These are phyloP conservation scores for Ceratocystis cubensis DNA, from an alignment of 2,329 filamentous ascomycete species.

Conservation along the genomic window DNA sequence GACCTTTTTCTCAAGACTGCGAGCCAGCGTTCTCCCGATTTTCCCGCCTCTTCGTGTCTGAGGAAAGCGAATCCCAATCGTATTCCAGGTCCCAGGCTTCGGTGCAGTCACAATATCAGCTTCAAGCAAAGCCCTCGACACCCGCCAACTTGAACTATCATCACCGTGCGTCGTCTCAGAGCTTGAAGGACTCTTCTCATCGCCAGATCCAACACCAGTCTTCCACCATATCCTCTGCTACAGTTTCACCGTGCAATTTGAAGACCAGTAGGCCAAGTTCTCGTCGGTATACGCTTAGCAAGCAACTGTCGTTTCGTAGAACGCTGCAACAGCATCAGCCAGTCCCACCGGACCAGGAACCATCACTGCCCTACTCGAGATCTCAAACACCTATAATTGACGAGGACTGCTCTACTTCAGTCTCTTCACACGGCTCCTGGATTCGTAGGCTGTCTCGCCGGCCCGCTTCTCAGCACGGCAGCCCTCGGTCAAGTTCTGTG, in stretches of 20 bases:
- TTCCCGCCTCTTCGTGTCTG: slow-evolving; percentile 15
- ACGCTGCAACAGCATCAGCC: slow-evolving; percentile 12
- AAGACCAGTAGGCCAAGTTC: slow-evolving; percentile 24
- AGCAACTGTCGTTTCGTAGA: slow-evolving; percentile 19
- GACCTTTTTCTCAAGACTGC: slow-evolving; percentile 19
- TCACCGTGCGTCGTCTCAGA: slow-evolving; percentile 15
- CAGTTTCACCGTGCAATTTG: slow-evolving; percentile 17
- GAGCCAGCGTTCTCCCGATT: slow-evolving; percentile 14
- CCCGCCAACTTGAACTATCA: slow-evolving; percentile 2
- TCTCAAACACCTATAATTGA: slow-evolving; percentile 24
- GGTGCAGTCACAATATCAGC: not conserved
- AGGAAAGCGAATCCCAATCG: not conserved
- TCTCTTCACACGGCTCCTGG: slow-evolving; percentile 54
- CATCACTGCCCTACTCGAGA: slow-evolving; percentile 22
- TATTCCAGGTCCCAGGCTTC: not conserved
- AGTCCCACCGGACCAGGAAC: not conserved
- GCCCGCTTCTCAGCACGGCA: slow-evolving; percentile 51
- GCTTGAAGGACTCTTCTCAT: slow-evolving; percentile 16
- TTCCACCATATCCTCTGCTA: slow-evolving; percentile 23
- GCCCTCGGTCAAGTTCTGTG: slow-evolving; percentile 49
- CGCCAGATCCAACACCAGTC: slow-evolving; percentile 20
- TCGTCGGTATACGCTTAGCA: slow-evolving; percentile 21
- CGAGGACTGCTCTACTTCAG: slow-evolving; percentile 42
- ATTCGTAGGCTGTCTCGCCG: slow-evolving; percentile 57
- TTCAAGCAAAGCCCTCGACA: too few relatives aligned